phyloP scores from a whole-genome alignment of 331 rosid species.

The Malus hybrid region DNA sequence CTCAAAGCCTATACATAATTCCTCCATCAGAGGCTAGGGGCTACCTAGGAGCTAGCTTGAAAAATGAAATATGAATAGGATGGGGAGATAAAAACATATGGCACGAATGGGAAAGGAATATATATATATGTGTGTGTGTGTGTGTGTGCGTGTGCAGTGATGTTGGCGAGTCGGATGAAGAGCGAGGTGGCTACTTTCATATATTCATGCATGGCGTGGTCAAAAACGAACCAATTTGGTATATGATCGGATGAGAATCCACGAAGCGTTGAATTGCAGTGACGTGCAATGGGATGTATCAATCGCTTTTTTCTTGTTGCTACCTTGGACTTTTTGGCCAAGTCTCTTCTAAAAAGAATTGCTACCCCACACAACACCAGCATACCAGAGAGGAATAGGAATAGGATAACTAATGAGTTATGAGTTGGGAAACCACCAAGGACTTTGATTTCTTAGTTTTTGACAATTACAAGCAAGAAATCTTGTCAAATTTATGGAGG shows the following conservation, averaged over 20 bases:
- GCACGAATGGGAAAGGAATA: background rate
- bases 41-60: background rate
- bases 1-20: background rate
- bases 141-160: accelerated
- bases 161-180: background rate
- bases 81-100: background rate
- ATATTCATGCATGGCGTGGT: conserved; percentile 1
- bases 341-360: conserved; percentile 22
- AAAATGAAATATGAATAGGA: background rate
- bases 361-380: conserved; percentile 17
- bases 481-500: background rate
- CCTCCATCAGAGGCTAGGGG: background rate
- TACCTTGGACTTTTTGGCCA: conserved; percentile 17
- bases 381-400: background rate
- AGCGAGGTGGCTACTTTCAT: background rate
- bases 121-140: too few species aligned
- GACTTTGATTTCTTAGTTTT: background rate
- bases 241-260: conserved; percentile 20
- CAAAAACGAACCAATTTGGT: background rate
- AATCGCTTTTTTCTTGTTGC: conserved; percentile 7
- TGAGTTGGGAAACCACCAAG: background rate
- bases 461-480: background rate
- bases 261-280: background rate
- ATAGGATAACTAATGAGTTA: background rate
- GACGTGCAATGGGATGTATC: background rate